Evolutionary conservation across 768 basidiomycete species (phyloP).

Genomic region (Collybiopsis confluens): DNA sequence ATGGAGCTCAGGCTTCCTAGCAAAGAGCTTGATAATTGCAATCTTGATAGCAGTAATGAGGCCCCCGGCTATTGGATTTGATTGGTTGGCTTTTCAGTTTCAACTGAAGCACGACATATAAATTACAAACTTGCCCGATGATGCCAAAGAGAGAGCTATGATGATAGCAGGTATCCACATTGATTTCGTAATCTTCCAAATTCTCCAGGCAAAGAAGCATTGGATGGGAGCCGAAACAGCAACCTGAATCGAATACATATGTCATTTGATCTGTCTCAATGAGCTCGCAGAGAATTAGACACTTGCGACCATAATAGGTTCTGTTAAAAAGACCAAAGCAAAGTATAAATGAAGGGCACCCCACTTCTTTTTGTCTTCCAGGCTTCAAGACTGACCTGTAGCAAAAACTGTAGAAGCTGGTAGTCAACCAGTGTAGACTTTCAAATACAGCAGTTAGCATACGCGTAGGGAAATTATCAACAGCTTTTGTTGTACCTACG

Average conservation of each 20-base stretch:
- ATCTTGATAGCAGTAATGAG: slow-evolving; percentile 4
- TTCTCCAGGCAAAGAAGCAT: slow-evolving; percentile 14
- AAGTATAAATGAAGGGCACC: slow-evolving; percentile 11
- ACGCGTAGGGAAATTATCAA: slow-evolving; percentile 25
- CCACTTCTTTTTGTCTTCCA: too few relatives aligned
- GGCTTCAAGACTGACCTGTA: slow-evolving; percentile 13
- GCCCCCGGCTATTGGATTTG: neutral
- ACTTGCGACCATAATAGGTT: slow-evolving; percentile 28
- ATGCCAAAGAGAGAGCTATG: neutral
- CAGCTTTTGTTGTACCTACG: slow-evolving; percentile 28
- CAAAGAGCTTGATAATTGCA: slow-evolving; percentile 6
- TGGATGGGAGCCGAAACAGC: slow-evolving; percentile 15
- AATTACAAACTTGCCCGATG: neutral
- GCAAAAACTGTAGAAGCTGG: slow-evolving; percentile 18
- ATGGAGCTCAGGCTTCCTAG: slow-evolving; percentile 6
- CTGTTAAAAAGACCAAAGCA: slow-evolving; percentile 19
- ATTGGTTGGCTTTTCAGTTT: neutral
- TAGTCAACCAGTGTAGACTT: neutral
- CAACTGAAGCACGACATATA: neutral
- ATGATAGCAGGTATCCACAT: slow-evolving; percentile 8
- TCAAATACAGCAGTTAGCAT: neutral
- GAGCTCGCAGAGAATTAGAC: neutral
- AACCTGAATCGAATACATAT: slow-evolving; percentile 4
- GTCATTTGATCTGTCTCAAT: too few relatives aligned
- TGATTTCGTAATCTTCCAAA: slow-evolving; percentile 10